These are phyloP conservation scores for Saturnispora zaruensis DNA, from an alignment of 805 yeast species.

Conservation along the genomic window DNA sequence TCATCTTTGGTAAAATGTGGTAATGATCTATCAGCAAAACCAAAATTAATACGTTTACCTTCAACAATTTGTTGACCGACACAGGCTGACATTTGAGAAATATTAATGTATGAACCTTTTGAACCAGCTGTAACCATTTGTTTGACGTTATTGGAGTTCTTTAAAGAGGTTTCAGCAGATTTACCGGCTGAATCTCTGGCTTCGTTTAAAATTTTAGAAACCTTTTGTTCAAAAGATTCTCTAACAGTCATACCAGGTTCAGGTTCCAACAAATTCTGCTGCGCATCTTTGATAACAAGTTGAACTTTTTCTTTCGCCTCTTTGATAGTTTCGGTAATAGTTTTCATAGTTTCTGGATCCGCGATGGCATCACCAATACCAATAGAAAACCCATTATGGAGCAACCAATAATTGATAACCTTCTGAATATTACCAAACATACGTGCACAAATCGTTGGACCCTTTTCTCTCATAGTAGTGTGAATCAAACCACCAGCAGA, in stretches of 20 bases:
- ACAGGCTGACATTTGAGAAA: conserved; percentile 99
- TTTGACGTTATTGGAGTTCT: conserved; percentile 89
- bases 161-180: conserved; percentile 93
- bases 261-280: conserved; percentile 76
- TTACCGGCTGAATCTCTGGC: conserved; percentile 99
- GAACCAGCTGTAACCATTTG: conserved; percentile 99
- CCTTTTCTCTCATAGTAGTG: conserved; percentile 96
- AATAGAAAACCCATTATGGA: conserved; percentile 95
- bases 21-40: conserved; percentile 89
- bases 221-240: conserved; percentile 97
- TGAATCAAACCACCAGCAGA: conserved; percentile 97
- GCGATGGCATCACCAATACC: conserved; percentile 99
- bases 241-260: conserved; percentile 99
- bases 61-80: conserved; percentile 99
- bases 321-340: conserved; percentile 85
- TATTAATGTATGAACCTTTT: conserved; percentile 96
- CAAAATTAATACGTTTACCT: conserved; percentile 98
- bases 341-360: conserved; percentile 91
- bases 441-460: conserved; percentile 81
- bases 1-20: conserved; percentile 99
- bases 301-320: conserved; percentile 93
- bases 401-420: conserved; percentile 91
- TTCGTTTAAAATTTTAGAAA: conserved; percentile 87
- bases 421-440: conserved; percentile 89
- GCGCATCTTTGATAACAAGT: conserved; percentile 87